Conservation (phyloP, 2,329 filamentous ascomycete genomes). For the Xylaria sp. region DNA sequence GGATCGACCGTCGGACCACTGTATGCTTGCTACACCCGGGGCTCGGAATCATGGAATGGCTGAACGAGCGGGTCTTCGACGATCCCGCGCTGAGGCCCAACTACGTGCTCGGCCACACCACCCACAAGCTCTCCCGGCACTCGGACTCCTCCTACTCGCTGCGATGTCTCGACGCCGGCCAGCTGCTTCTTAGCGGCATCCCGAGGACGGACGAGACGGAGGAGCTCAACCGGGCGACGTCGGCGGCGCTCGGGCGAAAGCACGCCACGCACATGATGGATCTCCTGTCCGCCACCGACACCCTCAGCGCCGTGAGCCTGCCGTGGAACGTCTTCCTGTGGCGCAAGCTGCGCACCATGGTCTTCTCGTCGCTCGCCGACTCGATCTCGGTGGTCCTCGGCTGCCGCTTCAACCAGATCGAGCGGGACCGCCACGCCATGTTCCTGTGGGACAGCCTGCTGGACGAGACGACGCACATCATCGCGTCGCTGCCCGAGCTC, state of each 20-base stretch:
- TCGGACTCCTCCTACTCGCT: constrained; percentile 39
- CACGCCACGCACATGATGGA: constrained; percentile 60
- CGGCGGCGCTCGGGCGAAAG: constrained; percentile 28
- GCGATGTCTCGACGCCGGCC: constrained; percentile 42
- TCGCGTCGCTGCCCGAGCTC: constrained; percentile 75
- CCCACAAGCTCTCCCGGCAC: constrained; percentile 38
- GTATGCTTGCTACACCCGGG: constrained; percentile 80
- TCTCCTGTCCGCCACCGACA: constrained; percentile 63
- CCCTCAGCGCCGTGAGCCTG: constrained; percentile 63
- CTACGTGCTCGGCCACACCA: constrained; percentile 72
- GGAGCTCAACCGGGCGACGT: constrained; percentile 16
- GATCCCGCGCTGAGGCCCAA: constrained; percentile 67
- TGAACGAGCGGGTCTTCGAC: constrained; percentile 72
- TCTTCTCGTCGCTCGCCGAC: constrained; percentile 76
- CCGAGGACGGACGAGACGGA: constrained; percentile 15
- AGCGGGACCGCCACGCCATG: constrained; percentile 67
- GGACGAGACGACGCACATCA: constrained; percentile 72
- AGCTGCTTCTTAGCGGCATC: constrained; percentile 19
- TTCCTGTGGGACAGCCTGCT: constrained; percentile 72
- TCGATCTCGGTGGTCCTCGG: constrained; percentile 81
- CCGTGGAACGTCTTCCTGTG: constrained; percentile 65
- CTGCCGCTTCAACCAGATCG: constrained; percentile 70
- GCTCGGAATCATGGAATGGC: constrained; percentile 78
- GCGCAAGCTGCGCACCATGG: constrained; percentile 77
- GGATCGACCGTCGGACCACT: constrained; percentile 62